Conservation (phyloP, 164 flowering plant species). For the Piper betle region DNA sequence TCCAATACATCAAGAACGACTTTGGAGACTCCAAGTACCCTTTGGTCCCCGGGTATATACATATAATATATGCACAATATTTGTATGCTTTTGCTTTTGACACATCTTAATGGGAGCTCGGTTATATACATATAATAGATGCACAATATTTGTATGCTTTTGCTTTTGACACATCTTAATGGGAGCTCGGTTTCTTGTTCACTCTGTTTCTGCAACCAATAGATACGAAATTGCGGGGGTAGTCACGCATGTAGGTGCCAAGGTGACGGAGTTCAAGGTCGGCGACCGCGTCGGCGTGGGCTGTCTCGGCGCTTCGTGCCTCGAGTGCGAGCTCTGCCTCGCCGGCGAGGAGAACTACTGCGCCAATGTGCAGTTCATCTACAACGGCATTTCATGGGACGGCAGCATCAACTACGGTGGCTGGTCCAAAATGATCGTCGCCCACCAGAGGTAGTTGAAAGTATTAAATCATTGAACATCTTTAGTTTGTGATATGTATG, state of each 20-base stretch:
- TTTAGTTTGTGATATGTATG: neutral
- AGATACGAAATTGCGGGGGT: conserved; percentile 66
- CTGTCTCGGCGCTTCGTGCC: conserved; percentile 43
- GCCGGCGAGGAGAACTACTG: conserved; percentile 50
- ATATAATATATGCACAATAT: too few species aligned
- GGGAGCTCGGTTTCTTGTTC: neutral
- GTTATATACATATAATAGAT: too few species aligned
- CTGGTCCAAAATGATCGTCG: conserved; percentile 50
- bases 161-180: neutral
- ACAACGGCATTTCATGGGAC: conserved; percentile 69
- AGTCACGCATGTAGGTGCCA: conserved; percentile 38
- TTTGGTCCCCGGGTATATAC: conserved; percentile 73
- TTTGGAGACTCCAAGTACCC: conserved; percentile 78
- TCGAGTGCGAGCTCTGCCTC: conserved; percentile 47
- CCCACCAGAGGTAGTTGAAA: conserved; percentile 39
- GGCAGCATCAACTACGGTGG: conserved; percentile 83
- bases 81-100: neutral
- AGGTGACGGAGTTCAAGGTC: conserved; percentile 38
- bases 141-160: too few species aligned
- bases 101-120: neutral
- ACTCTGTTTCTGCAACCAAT: neutral
- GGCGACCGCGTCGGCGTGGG: conserved; percentile 65
- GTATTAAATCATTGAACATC: too few species aligned
- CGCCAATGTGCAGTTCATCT: conserved; percentile 30
- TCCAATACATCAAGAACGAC: conserved; percentile 45